Conservation (phyloP, 2,329 filamentous ascomycete species). For the Cladophialophora bantiana region DNA sequence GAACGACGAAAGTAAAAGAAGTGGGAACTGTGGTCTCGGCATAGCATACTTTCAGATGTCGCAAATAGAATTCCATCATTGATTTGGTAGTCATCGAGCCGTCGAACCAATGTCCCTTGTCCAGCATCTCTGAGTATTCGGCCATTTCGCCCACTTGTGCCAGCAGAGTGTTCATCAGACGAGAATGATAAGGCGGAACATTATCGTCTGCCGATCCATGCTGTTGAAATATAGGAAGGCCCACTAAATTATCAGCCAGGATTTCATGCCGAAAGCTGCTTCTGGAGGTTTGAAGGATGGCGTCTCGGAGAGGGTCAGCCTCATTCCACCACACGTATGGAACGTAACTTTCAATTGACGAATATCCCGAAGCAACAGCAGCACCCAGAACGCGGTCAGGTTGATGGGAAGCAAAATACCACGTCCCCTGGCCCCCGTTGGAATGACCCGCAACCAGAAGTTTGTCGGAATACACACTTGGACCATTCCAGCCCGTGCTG, state of each 20-base stretch:
- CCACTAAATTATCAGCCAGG: conserved; percentile 58
- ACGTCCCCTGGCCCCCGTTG: conserved; percentile 67
- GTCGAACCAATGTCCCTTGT: conserved; percentile 61
- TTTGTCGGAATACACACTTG: conserved; percentile 52
- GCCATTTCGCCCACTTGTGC: conserved; percentile 52
- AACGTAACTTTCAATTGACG: conserved; percentile 66
- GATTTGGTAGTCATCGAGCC: conserved; percentile 61
- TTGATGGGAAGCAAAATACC: conserved; percentile 63
- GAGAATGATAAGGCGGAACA: conserved; percentile 64
- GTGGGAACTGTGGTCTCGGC: conserved; percentile 37
- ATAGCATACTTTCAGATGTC: conserved; percentile 43
- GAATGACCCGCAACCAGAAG: conserved; percentile 66
- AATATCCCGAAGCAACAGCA: conserved; percentile 65
- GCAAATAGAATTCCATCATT: conserved; percentile 58
- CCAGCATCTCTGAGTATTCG: conserved; percentile 59
- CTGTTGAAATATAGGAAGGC: conserved; percentile 63
- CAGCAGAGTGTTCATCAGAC: conserved; percentile 60
- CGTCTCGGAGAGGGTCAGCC: conserved; percentile 58
- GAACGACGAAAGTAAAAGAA: conserved; percentile 58
- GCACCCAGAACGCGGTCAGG: conserved; percentile 65
- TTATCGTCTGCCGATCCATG: conserved; percentile 65
- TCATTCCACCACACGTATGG: conserved; percentile 64
- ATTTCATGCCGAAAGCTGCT: conserved; percentile 64
- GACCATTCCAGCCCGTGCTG: conserved; percentile 56
- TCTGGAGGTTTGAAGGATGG: conserved; percentile 57